Evolutionary conservation across 768 basidiomycete species (phyloP), one percentile per base, ranked within the genome.

Genomic region (Fomitopsis serialis): DNA sequence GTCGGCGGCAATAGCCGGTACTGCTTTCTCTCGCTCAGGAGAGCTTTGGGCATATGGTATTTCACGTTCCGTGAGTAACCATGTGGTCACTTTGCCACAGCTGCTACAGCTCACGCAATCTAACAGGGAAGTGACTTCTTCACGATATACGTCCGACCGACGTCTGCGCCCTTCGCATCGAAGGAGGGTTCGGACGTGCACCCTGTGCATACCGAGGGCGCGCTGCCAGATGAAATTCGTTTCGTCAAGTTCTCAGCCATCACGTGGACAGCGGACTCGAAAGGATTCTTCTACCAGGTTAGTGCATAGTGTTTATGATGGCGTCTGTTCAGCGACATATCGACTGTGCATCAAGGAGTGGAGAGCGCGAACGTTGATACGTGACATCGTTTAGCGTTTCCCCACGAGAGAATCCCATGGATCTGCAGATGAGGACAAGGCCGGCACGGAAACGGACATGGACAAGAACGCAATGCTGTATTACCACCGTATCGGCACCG

Each of bases 201-300:
- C 24, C 61, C 64, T n/a, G 71, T 73, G 8, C 74, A 78, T 48
- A 75, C 83, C 58, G 71, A 76, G 19, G 73, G 72, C 34, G 73
- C 82, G 42, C 74, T 90, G 35, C 58, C 73, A 3, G 90, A 92
- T 43, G 84, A 83, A 55, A 68, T 92, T 50, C 78, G 83, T 51
- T 86, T 79, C 63, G 86, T 89, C 57, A 92, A 92, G 65, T 91
- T 89, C 68, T 86, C 85, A 0, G 68, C 72, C 11, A 75, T 91
- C 42, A 72, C 74, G 24, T 92, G 90, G 91, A 83, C 83, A 3
- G 79, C 81, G 52, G 88, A 92, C 67, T 84, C 81, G 51, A 84
- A 82, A 56, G 90, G 91, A 1, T 90, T 92, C 68, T 89, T 92
- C 70, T 93, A 93, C 65, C 89, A 91, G 74, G 75, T 75, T 47